Evolutionary conservation across 345 rosid genomes (phyloP).

Genomic region (Bruguiera sexangula): DNA sequence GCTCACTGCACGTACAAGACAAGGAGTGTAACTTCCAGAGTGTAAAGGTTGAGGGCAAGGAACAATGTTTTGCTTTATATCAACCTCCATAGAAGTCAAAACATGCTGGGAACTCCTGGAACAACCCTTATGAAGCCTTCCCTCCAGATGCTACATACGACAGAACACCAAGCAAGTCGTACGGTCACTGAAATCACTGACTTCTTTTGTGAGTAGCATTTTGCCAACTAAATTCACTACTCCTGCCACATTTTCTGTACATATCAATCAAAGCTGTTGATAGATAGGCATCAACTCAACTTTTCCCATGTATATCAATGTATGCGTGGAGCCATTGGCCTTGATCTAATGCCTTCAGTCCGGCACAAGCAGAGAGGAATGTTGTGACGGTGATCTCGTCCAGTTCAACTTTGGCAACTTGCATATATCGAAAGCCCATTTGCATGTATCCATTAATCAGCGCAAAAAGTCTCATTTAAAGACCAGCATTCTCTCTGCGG

Average conservation of each 20-base stretch:
- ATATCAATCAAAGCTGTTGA: conserved; percentile 24
- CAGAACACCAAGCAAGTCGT: no score
- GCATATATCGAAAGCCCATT: conserved; percentile 21
- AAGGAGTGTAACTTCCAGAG: no score
- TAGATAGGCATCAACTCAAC: conserved; percentile 13
- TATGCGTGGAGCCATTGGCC: conserved; percentile 21
- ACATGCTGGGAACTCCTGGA: no score
- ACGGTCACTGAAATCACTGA: no score
- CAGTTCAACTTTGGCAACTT: conserved; percentile 7
- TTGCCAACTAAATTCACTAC: no score
- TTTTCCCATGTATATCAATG: conserved; percentile 5
- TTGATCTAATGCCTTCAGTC: conserved; percentile 23
- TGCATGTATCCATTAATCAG: conserved; percentile 17
- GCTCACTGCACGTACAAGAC: no score
- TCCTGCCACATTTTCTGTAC: conserved; percentile 23
- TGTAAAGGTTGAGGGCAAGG: no score
- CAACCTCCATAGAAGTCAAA: no score
- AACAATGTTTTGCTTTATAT: no score
- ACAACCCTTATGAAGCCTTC: no score
- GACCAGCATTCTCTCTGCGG: conserved; percentile 23
- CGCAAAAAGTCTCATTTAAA: conserved; percentile 9
- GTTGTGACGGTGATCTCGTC: conserved; percentile 13
- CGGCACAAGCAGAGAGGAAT: conserved; percentile 22
- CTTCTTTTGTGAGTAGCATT: no score
- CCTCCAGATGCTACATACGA: no score